Evolutionary conservation across 2,329 filamentous ascomycete genomes (phyloP), one percentile per base, ranked within the genome.

Genomic region (Salinomyces thailandicus): DNA sequence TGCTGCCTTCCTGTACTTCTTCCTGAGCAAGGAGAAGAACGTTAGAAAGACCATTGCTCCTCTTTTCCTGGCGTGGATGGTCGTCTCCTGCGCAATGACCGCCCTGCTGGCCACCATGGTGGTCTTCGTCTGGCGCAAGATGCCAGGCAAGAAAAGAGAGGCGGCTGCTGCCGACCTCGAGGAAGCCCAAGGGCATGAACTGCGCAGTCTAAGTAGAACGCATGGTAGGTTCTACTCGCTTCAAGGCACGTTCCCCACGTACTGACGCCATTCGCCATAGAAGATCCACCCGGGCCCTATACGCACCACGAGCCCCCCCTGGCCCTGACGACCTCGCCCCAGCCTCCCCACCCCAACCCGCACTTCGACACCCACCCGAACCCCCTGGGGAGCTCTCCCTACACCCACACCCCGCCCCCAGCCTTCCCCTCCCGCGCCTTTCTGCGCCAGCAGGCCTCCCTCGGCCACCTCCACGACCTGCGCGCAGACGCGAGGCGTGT

Each of bases 321-420:
- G 20, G 7, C 20, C 7, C 7, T n/a, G 20, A 24, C 20, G 20
- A n/a, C n/a, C 20, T 24, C 20, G 20, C 20, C 7, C 20, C 7
- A 24, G 20, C 20, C 7, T n/a, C 20, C 7, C n/a, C 20, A n/a
- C n/a, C 13, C 30, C 30, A 31, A 14, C 5, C n/a, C n/a, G 13
- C 8, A 14, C 30, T 31, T 31, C 30, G 30, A 31, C n/a, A 31
- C 16, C 30, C 30, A 31, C 14, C n/a, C 30, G n/a, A 14, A 31
- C 30, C 30, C 30, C 8, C 30, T 31, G 12, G 17, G n/a, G 13
- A 31, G n/a, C 30, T 31, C 30, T 13, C 30, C 30, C 5, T 7
- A 17, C 7, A 16, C 18, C n/a, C 5, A 14, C 2, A 6, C 5
- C 5, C 9, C n/a, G 8, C 30, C 30, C 8, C 30, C 30, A 31